Base-by-base conservation (phyloP, 139 green algal genomes). In the Tetradesmus lagerheimii region DNA sequence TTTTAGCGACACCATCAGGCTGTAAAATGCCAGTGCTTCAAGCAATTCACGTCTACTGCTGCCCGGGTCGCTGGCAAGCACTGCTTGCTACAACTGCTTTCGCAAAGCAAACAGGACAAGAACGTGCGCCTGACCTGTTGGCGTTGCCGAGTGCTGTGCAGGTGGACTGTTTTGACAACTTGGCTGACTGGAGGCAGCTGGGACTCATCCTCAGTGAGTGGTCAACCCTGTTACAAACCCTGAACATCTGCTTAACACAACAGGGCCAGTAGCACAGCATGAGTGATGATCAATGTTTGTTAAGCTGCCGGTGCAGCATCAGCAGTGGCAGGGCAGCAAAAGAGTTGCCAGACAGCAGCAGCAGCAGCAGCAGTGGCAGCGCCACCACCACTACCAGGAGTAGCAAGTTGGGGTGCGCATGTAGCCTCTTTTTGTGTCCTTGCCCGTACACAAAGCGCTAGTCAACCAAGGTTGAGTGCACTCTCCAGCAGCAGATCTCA, bases 171-270 rank as follows among this genome's bases (percentile, higher is more conserved):
- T 89, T 89, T 34, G 35, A 37, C 4, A 81, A 82, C 41, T 45
- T 47, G 41, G 66, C 27, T 18, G 67, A 89, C 38, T 89, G 39
- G 39, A 66, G 66, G 53, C 64, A 81, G 25, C 84, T 89, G 66
- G 84, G 84, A 25, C 66, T 82, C 4, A 47, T 83, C 43, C 64
- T 89, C 1, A 89, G 84, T 89, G 41, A 87, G 81, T 87, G n/a
- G 79, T 57, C 11, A 2, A 18, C 11, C 45, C 11, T 57, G 45
- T 18, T 57, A 57, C 14, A n/a, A n/a, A 78, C n/a, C 29, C 6
- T 12, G 11, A 78, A 8, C 29, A 35, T 8, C 11, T 35, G n/a
- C 29, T 31, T 78, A 9, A 38, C n/a, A 35, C 29, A 5, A n/a
- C n/a, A n/a, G n/a, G 6, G 67, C n/a, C 6, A 78, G 67, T 12